Evolutionary conservation across 345 rosid genomes (phyloP).

Genomic region (Raphanus raphanistrum): DNA sequence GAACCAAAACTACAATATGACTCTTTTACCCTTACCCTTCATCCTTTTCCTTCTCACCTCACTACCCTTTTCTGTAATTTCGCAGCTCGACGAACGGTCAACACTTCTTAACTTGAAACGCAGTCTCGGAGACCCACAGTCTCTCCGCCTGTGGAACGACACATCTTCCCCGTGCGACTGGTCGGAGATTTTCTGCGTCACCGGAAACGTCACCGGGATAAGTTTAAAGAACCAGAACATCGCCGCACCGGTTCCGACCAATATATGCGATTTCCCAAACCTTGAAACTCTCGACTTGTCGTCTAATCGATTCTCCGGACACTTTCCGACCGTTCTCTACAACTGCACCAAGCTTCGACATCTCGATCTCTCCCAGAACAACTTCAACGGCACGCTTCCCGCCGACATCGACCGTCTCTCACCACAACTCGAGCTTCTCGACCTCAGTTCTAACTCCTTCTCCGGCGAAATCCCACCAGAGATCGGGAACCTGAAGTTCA

Average conservation of each 20-base stretch:
- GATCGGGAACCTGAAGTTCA: slow-evolving; percentile 50
- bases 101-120: slow-evolving; percentile 58
- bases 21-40: slow-evolving; percentile 18
- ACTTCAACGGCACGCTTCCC: slow-evolving; percentile 67
- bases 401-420: slow-evolving; percentile 54
- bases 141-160: slow-evolving; percentile 63
- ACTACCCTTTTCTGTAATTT: slow-evolving; percentile 46
- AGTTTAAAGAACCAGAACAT: slow-evolving; percentile 39
- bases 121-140: slow-evolving; percentile 56
- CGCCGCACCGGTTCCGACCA: slow-evolving; percentile 47
- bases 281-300: slow-evolving; percentile 49
- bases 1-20: slow-evolving; percentile 34
- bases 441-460: slow-evolving; percentile 59
- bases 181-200: slow-evolving; percentile 53
- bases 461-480: slow-evolving; percentile 69
- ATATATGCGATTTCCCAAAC: slow-evolving; percentile 65
- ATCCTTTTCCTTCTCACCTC: slow-evolving; percentile 37
- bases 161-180: slow-evolving; percentile 65
- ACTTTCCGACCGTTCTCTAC: slow-evolving; percentile 60
- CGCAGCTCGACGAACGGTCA: slow-evolving; percentile 51
- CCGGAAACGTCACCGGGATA: slow-evolving; percentile 48
- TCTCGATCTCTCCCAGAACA: slow-evolving; percentile 66
- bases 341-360: slow-evolving; percentile 57
- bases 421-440: slow-evolving; percentile 42
- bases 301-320: slow-evolving; percentile 53